Percentiles rank a stretch among this genome's conserved stretches.
Evolutionary conservation across 2,329 filamentous ascomycete genomes (phyloP).

Genomic region (Epichloe baconii): DNA sequence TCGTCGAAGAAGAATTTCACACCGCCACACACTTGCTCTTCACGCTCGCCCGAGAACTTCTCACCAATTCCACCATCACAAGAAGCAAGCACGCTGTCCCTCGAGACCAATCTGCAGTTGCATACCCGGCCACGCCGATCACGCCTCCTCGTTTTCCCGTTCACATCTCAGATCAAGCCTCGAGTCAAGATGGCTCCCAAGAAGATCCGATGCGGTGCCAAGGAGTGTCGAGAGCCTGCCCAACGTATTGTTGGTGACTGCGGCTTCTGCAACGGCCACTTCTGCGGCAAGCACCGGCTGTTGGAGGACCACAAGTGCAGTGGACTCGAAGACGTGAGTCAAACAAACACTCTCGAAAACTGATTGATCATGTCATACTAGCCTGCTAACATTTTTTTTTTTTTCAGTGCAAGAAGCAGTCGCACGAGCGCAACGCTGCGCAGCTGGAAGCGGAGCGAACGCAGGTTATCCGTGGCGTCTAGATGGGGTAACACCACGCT

Average conservation of each 20-base stretch:
- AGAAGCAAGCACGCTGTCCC: neutral
- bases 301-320: conserved; percentile 89
- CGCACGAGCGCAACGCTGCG: conserved; percentile 83
- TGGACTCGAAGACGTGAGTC: conserved; percentile 72
- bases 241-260: conserved; percentile 95
- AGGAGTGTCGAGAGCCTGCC: conserved; percentile 75
- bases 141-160: neutral
- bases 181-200: conserved; percentile 47
- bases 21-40: neutral
- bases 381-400: conserved; percentile 5
- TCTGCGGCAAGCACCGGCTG: conserved; percentile 88
- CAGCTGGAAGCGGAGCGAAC: conserved; percentile 89
- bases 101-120: neutral
- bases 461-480: conserved; percentile 85
- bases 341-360: neutral
- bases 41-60: neutral
- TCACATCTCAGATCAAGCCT: neutral
- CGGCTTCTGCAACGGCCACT: conserved; percentile 85
- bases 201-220: conserved; percentile 76
- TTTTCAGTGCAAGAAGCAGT: conserved; percentile 81
- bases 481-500: conserved; percentile 15
- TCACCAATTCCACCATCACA: neutral
- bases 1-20: neutral
- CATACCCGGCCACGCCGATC: neutral
- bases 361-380: neutral